Base-by-base conservation (phyloP, 1,139 yeast species). In the Kodamaea plutei region DNA sequence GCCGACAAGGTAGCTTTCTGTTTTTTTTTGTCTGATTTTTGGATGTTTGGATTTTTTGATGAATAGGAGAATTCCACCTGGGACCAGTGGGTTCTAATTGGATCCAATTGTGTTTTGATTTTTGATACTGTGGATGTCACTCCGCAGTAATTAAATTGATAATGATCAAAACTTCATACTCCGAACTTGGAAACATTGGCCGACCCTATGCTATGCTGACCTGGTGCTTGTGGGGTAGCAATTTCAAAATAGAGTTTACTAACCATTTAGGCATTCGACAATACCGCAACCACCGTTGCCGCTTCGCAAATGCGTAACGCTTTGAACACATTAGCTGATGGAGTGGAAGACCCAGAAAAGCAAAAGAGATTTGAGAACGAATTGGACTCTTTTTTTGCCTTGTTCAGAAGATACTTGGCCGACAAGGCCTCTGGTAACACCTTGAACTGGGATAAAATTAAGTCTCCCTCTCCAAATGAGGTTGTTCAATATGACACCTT, bases 251-350 rank as follows among this genome's bases (percentile, higher is more conserved):
- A n/a, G n/a, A n/a, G n/a, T n/a, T 3, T 31, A 34, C 38, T 36
- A 36, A 38, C 37, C 15, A 24, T 24, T 13, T 56, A 82, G 79
- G 96, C 96, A 15, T 91, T 91, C 53, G 98, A 91, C 63, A 84
- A 84, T 66, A 85, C 95, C 44, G 89, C 96, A 28, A 87, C 96
- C 39, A 87, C 87, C 41, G 94, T 88, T 40, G 95, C 98, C 20
- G 97, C 98, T 6, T 83, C 95, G 39, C 96, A 89, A 59, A 91
- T 91, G 97, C 81, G 97, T 54, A 91, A 91, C 56, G 94, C 95
- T 3, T 76, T 91, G 64, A 91, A 91, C 73, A 76, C 74, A 57
- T 69, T 91, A 55, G 83, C 91, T 30, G 97, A 89, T 58, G 73
- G 91, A 15, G 85, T 85, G 33, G 70, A 58, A 23, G 75, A 82